A percentile compares a stretch with the other conserved stretches of the same genome.
Conservation (phyloP, 352 stramenopile genomes). For the Aphanomyces cochlioides region DNA sequence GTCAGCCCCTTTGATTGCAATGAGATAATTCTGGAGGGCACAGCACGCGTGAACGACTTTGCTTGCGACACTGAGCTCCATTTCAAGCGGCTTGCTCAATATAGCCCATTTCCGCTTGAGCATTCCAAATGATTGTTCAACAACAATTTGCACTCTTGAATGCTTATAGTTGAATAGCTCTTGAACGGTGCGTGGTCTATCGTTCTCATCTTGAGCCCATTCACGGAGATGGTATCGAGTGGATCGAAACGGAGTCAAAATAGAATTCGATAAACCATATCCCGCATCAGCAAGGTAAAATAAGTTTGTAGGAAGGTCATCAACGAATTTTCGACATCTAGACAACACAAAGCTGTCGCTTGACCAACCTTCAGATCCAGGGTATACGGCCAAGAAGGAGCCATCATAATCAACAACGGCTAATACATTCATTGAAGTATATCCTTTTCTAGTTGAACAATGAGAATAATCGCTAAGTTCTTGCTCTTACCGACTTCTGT, state of each 20-base stretch:
- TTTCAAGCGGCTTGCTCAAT: not conserved
- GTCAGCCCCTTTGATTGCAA: not conserved
- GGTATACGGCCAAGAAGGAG: no score
- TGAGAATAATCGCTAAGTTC: not conserved
- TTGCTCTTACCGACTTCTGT: no score
- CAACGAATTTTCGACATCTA: not conserved
- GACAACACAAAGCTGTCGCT: not conserved
- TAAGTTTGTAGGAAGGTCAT: not conserved
- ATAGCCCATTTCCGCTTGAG: not conserved
- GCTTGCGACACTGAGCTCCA: not conserved
- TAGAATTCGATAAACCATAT: not conserved
- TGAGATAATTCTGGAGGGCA: not conserved
- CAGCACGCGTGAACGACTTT: not conserved
- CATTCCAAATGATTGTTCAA: not conserved
- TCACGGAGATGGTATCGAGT: not conserved
- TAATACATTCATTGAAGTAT: not conserved
- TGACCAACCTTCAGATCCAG: not conserved
- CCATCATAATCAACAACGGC: no score
- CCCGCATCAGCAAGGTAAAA: not conserved
- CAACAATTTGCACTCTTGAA: not conserved
- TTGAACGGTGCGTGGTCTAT: not conserved
- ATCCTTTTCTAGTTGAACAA: not conserved
- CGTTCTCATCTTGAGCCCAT: not conserved
- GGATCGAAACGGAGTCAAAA: not conserved
- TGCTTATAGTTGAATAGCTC: not conserved